Conservation (phyloP, 768 basidiomycete genomes). For the Kwoniella sp. region DNA sequence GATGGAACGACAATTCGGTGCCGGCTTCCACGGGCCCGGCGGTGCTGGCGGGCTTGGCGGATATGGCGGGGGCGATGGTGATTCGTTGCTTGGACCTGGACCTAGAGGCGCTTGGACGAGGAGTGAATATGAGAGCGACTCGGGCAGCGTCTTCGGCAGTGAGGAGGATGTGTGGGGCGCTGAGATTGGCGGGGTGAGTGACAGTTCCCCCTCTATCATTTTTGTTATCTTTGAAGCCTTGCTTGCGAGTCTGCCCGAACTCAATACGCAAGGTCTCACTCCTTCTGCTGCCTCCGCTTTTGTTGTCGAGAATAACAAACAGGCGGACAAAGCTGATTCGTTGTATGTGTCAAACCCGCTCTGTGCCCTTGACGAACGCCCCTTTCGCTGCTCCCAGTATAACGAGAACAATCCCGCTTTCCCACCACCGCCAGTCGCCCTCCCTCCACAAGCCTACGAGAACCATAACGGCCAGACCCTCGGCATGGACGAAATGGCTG, state of each 20-base stretch:
- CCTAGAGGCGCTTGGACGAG: constrained; percentile 29
- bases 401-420: constrained; percentile 78
- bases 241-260: too few species aligned
- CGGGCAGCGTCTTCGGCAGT: constrained; percentile 70
- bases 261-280: too few species aligned
- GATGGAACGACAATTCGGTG: constrained; percentile 66
- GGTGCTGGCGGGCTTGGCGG: constrained; percentile 14
- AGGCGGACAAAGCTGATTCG: too few species aligned
- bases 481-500: constrained; percentile 77
- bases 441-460: constrained; percentile 58
- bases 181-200: constrained; percentile 77
- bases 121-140: constrained; percentile 61
- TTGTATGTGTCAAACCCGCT: neutral
- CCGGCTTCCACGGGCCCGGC: constrained; percentile 37
- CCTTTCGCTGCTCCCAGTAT: too few species aligned
- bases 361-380: neutral
- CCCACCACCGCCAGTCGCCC: constrained; percentile 80
- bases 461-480: constrained; percentile 59
- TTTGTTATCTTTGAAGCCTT: too few species aligned
- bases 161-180: constrained; percentile 95
- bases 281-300: neutral
- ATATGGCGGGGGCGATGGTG: constrained; percentile 11
- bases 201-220: too few species aligned
- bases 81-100: constrained; percentile 27
- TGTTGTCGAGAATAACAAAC: too few species aligned